These are phyloP conservation scores for Dacryopinax spathularia DNA, from an alignment of 768 basidiomycete genomes.

Conservation along the genomic window DNA sequence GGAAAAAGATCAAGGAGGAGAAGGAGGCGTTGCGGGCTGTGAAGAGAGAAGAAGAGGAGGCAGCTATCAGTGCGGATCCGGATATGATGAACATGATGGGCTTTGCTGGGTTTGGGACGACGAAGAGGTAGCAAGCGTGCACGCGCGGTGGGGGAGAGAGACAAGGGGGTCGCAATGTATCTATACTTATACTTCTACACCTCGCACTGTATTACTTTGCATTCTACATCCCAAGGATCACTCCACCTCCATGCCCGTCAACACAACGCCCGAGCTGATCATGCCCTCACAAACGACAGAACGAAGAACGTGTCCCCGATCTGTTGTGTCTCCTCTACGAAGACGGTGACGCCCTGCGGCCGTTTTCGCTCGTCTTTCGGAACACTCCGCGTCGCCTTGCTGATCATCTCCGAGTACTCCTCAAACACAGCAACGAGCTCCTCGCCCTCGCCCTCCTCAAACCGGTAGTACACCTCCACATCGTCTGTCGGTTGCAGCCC, in stretches of 20 bases:
- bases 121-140: slow-evolving; percentile 47
- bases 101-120: slow-evolving; percentile 75
- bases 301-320: slow-evolving; percentile 64
- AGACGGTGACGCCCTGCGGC: slow-evolving; percentile 33
- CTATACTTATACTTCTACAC: neutral
- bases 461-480: slow-evolving; percentile 71
- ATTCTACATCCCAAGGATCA: neutral
- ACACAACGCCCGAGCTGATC: slow-evolving; percentile 11
- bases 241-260: neutral
- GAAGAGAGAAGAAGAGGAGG: slow-evolving; percentile 25
- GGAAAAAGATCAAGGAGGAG: slow-evolving; percentile 63
- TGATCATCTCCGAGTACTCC: slow-evolving; percentile 54
- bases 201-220: neutral
- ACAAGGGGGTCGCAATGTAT: neutral
- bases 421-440: slow-evolving; percentile 43
- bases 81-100: slow-evolving; percentile 81
- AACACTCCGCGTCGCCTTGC: slow-evolving; percentile 56
- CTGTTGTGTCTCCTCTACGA: slow-evolving; percentile 81
- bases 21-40: slow-evolving; percentile 49
- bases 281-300: slow-evolving; percentile 49
- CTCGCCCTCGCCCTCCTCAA: slow-evolving; percentile 58
- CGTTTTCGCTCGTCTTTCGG: slow-evolving; percentile 47
- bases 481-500: slow-evolving; percentile 92
- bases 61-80: slow-evolving; percentile 24
- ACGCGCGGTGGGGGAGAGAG: neutral